A percentile compares a stretch with the other conserved stretches of the same genome.
phyloP scores from a whole-genome alignment of 129 eudicot species.

The Chrysanthemum lavandulifolium region DNA sequence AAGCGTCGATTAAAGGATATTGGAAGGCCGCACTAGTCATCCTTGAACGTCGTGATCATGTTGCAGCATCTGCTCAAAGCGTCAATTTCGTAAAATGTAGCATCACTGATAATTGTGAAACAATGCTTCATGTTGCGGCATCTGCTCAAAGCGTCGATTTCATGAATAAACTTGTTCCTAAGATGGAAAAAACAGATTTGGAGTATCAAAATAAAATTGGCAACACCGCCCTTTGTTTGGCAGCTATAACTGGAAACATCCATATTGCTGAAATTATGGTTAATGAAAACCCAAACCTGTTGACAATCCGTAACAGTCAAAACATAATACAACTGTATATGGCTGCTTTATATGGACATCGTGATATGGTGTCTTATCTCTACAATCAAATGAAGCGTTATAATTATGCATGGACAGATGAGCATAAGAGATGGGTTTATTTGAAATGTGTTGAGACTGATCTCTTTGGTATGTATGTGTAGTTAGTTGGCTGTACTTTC shows the following conservation, averaged over 20 bases:
- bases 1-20: neutral
- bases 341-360: neutral
- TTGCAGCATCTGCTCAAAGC: too few relatives aligned
- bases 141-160: neutral
- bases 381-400: neutral
- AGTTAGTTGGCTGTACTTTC: neutral
- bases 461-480: constrained; percentile 31
- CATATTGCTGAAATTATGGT: neutral
- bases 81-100: too few relatives aligned
- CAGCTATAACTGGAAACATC: neutral
- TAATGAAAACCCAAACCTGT: neutral
- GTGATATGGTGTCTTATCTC: neutral
- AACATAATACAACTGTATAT: neutral
- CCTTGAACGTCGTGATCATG: neutral
- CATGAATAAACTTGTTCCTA: neutral
- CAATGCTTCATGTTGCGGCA: neutral
- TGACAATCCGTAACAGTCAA: neutral
- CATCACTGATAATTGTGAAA: neutral
- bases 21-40: neutral
- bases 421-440: constrained; percentile 20
- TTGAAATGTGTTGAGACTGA: constrained; percentile 23
- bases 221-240: neutral
- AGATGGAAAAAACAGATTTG: neutral
- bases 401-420: neutral
- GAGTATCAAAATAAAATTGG: neutral